Conservation (phyloP, 371 early-diverging fungal genomes). For the Mucor lusitanicus region DNA sequence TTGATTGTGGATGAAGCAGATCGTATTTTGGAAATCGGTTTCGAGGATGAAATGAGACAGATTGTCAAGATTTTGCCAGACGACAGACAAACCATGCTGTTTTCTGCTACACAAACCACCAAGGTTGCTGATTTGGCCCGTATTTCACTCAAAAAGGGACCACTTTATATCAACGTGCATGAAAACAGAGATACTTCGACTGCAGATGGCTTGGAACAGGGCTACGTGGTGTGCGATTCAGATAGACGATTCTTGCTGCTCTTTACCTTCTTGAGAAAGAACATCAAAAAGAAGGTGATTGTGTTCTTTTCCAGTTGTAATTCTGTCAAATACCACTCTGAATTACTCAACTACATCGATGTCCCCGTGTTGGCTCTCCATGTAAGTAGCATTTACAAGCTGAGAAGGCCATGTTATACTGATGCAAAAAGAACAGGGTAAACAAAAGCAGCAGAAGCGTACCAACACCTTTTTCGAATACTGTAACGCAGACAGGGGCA, state of each 20-base stretch:
- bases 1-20: slow-evolving; percentile 99
- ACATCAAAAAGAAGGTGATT: slow-evolving; percentile 94
- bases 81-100: slow-evolving; percentile 95
- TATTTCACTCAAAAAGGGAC: slow-evolving; percentile 89
- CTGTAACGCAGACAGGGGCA: slow-evolving; percentile 87
- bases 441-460: slow-evolving; percentile 95
- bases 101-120: slow-evolving; percentile 98
- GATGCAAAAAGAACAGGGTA: slow-evolving; percentile 50
- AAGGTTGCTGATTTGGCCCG: slow-evolving; percentile 95
- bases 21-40: slow-evolving; percentile 96
- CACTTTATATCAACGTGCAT: slow-evolving; percentile 96
- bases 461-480: slow-evolving; percentile 97
- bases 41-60: slow-evolving; percentile 98
- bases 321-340: slow-evolving; percentile 94
- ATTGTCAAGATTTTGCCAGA: slow-evolving; percentile 88
- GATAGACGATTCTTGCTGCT: slow-evolving; percentile 92
- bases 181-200: slow-evolving; percentile 89
- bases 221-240: slow-evolving; percentile 91
- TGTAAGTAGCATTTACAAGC: slow-evolving; percentile 47
- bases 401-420: too few relatives aligned
- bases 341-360: slow-evolving; percentile 95
- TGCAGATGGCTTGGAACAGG: slow-evolving; percentile 93
- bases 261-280: slow-evolving; percentile 93
- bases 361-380: slow-evolving; percentile 95
- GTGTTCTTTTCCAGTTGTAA: slow-evolving; percentile 97